Base-by-base conservation (phyloP, 2,329 filamentous ascomycete species). In the Aspergillus costaricaensis region DNA sequence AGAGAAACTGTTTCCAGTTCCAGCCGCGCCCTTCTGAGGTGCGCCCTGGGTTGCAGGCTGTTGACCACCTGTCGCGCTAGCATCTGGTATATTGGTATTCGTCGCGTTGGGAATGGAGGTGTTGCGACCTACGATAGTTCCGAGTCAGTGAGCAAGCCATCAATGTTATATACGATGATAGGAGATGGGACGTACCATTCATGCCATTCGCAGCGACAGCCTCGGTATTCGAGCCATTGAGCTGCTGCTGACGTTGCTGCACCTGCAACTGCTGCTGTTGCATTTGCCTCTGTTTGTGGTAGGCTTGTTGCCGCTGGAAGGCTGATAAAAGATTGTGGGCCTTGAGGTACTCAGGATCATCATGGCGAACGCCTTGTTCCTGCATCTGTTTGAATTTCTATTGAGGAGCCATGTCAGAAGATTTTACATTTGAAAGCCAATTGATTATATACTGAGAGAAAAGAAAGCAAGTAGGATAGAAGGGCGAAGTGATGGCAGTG, bases 361-460 rank as follows among this genome's bases (percentile, higher is more conserved):
- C 89, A 59, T 88, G 84, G 43, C 91, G 86, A 23, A 96, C 89
- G 67, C 93, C 93, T 70, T 89, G 85, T 58, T 91, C 86, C 78
- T 94, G 95, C 90, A 98, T 92, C 75, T 91, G 87, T 72, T 91
- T 89, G 67, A 91, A 95, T 84, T 91, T 92, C 93, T 97, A 30
- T n/a, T 12, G 70, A 53, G 39, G 57, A 38, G 52, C 50, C 14
- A 51, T 61, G 76, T 83, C 72, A 84, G 79, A 49, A 2, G 19
- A 14, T 15, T 19, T 49, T 23, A 21, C 27, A 58, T 12, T 25
- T 41, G 19, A 52, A 52, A n/a, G 25, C 32, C 49, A 49, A 58
- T 5, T n/a, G 39, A 19, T 17, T 14, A 14, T 23, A 6, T 3
- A 41, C 49, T 25, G 14, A 52, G 51, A 25, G 41, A 59, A 47